phyloP scores from a whole-genome alignment of 1,284 basidiomycete genomes.

The Cutaneotrichosporon sp. region DNA sequence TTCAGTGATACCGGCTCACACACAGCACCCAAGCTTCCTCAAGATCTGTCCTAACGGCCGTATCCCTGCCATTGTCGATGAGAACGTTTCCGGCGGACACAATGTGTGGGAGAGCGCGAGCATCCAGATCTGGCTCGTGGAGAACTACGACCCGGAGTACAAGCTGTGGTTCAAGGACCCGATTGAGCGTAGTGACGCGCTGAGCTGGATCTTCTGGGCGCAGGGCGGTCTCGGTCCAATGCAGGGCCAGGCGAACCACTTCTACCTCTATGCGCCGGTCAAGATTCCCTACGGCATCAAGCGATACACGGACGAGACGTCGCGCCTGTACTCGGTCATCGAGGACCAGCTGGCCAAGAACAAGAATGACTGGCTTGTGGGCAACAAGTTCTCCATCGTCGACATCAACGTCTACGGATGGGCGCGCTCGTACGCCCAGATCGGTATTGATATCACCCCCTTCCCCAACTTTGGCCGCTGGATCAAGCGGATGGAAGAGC shows the following conservation, averaged over 20 bases:
- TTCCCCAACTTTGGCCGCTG: constrained; percentile 59
- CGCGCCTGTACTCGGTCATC: constrained; percentile 68
- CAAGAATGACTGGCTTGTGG: constrained; percentile 57
- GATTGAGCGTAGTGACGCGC: constrained; percentile 54
- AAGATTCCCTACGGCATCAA: constrained; percentile 50
- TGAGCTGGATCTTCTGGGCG: constrained; percentile 76
- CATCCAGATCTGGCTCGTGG: constrained; percentile 61
- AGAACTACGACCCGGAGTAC: constrained; percentile 55
- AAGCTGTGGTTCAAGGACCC: constrained; percentile 56
- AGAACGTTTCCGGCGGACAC: constrained; percentile 51
- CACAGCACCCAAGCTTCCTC: constrained; percentile 56
- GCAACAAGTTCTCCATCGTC: constrained; percentile 60
- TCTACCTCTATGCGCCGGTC: constrained; percentile 47
- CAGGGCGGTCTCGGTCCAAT: constrained; percentile 46
- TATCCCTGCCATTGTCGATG: constrained; percentile 54
- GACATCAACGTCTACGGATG: constrained; percentile 50
- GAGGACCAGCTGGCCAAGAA: constrained; percentile 59
- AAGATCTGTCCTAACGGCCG: constrained; percentile 62
- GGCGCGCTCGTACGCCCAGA: constrained; percentile 52
- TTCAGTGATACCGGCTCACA: not conserved
- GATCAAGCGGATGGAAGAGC: constrained; percentile 49
- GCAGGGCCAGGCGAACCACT: constrained; percentile 54
- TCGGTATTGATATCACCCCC: constrained; percentile 55
- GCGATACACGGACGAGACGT: constrained; percentile 71
- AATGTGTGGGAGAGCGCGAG: constrained; percentile 64